These are phyloP conservation scores for Verticillium nubilum DNA, from an alignment of 2,329 filamentous ascomycete genomes.

Conservation along the genomic window DNA sequence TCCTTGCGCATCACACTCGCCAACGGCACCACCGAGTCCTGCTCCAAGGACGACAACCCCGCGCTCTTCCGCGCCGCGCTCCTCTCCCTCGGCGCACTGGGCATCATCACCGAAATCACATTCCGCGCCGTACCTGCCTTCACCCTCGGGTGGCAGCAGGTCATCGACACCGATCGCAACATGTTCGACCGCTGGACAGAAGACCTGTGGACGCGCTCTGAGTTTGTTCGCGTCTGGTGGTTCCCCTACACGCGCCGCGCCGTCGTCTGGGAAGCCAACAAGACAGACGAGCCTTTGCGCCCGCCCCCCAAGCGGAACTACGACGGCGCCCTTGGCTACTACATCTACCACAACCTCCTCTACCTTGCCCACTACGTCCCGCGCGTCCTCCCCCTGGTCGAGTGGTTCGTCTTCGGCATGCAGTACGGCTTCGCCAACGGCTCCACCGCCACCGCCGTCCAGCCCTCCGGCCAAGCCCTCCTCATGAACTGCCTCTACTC, in stretches of 20 bases:
- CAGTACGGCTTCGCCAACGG: conserved; percentile 85
- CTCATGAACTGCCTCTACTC: conserved; percentile 97
- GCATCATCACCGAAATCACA: conserved; percentile 85
- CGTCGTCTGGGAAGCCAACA: conserved; percentile 85
- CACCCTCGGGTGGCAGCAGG: conserved; percentile 82
- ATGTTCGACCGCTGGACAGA: conserved; percentile 68
- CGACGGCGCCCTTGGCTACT: conserved; percentile 74
- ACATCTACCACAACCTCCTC: conserved; percentile 87
- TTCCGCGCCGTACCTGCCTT: conserved; percentile 76
- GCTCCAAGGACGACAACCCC: conserved; percentile 61
- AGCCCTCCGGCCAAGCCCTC: conserved; percentile 73
- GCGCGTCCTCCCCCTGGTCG: conserved; percentile 75
- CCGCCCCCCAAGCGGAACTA: conserved; percentile 69
- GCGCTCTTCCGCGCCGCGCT: conserved; percentile 86
- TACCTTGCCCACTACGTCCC: conserved; percentile 75
- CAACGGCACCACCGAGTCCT: conserved; percentile 68
- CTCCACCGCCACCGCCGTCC: conserved; percentile 65
- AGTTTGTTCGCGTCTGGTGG: conserved; percentile 97
- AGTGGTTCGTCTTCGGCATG: conserved; percentile 97
- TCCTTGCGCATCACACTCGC: conserved; percentile 76
- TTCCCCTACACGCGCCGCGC: conserved; percentile 85
- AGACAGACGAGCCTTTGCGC: conserved; percentile 57
- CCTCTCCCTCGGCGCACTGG: conserved; percentile 81
- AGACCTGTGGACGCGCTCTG: conserved; percentile 73
- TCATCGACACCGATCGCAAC: conserved; percentile 62